Evolutionary conservation across 352 stramenopile genomes (phyloP), one percentile per base, ranked within the genome.

Genomic region (Phytophthora crassamura): DNA sequence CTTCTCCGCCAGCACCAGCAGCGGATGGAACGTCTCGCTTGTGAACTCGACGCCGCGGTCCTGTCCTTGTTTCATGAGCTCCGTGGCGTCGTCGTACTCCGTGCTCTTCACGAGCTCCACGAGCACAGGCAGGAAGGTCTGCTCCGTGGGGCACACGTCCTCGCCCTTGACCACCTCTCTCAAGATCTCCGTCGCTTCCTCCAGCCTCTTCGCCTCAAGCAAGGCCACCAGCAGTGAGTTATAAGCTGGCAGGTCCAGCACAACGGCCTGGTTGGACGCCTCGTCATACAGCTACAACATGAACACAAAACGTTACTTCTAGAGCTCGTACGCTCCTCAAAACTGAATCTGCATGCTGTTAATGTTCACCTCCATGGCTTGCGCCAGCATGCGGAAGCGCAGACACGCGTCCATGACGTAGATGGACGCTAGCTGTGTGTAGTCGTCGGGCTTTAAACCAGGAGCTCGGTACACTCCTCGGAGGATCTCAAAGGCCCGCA

Each of bases 381-480:
- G 56, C 36, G 88, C 65, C 16, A 91, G 59, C 72, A 85, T 64
- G 1, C 67, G 51, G 47, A 79, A 76, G 48, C 78, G 80, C 28
- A 89, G 59, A 55, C 82, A 91, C 33, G 78, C 79, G 48, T 91
- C 82, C 54, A 88, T 69, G 22, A 91, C 80, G 64, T 86, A 82
- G 54, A 91, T 89, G 36, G 81, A 89, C 48, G 82, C 82, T 25
- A 91, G 49, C 38, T 75, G 74, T 20, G 80, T 89, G 59, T 79
- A 87, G 47, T 91, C 82, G 48, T 91, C 80, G 11, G 76, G 74
- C 14, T 46, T 47, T 18, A 90, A 58, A 2, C 73, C 67, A 8
- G 77, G 69, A 16, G 64, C 49, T 33, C 42, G 67, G 53, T 84
- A 86, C 39, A 87, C 78, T 7, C 62, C 69, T 25, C 64, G 64